phyloP scores from a whole-genome alignment of 768 basidiomycete species.

The Tephrocybe sp. region DNA sequence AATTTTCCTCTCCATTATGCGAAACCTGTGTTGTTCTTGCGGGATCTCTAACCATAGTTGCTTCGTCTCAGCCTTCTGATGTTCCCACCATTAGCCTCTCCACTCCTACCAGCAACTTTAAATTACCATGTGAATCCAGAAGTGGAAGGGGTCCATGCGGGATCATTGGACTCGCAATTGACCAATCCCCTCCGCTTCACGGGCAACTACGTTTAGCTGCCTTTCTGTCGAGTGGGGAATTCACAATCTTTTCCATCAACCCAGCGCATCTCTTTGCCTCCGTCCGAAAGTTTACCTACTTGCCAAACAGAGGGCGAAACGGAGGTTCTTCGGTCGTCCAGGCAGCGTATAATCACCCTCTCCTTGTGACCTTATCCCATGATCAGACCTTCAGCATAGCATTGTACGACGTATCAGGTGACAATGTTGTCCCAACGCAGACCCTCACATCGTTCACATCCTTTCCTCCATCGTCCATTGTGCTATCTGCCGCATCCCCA shows the following conservation, averaged over 20 bases:
- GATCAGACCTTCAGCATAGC: constrained; percentile 59
- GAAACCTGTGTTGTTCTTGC: constrained; percentile 54
- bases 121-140: constrained; percentile 44
- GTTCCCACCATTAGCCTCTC: constrained; percentile 39
- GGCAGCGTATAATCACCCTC: constrained; percentile 76
- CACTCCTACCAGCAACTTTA: constrained; percentile 32
- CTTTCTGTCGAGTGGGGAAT: constrained; percentile 71
- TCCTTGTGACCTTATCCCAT: constrained; percentile 67
- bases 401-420: constrained; percentile 66
- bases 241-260: constrained; percentile 57
- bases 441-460: constrained; percentile 77
- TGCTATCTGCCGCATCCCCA: constrained; percentile 64
- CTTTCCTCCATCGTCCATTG: constrained; percentile 76
- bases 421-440: constrained; percentile 55
- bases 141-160: constrained; percentile 27
- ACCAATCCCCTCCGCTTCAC: constrained; percentile 64
- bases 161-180: constrained; percentile 69
- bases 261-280: constrained; percentile 42
- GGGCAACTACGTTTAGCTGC: constrained; percentile 47
- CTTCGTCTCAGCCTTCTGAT: constrained; percentile 41
- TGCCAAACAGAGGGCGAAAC: constrained; percentile 39
- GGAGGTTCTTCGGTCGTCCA: constrained; percentile 53
- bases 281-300: constrained; percentile 46
- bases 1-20: constrained; percentile 6
- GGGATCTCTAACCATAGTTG: constrained; percentile 58